A percentile compares a stretch with the other conserved stretches of the same genome.
These are phyloP conservation scores for Ziziphus jujuba DNA, from an alignment of 306 rosid species.

Conservation along the genomic window DNA sequence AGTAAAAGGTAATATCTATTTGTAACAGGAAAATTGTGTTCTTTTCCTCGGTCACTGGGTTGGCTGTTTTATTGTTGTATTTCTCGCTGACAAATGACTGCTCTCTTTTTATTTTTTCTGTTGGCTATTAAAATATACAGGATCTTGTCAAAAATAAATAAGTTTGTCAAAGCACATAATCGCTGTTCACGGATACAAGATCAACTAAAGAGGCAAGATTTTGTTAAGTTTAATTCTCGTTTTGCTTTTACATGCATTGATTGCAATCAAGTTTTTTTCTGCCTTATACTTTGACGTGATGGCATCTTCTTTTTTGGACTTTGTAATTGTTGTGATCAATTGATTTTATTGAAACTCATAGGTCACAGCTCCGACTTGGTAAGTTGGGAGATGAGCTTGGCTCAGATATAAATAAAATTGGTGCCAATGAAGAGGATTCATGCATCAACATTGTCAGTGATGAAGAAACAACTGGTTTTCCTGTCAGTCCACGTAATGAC, in stretches of 20 bases:
- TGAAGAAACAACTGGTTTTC: slow-evolving; percentile 61
- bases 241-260: slow-evolving; percentile 2
- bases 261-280: slow-evolving; percentile 12
- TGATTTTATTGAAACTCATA: slow-evolving; percentile 32
- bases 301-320: background rate
- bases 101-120: slow-evolving; percentile 18
- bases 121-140: slow-evolving; percentile 48
- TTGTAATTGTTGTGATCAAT: slow-evolving; percentile 8
- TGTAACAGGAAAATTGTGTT: background rate
- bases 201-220: slow-evolving; percentile 67
- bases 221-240: background rate
- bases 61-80: background rate
- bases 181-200: slow-evolving; percentile 65
- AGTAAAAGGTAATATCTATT: slow-evolving; percentile 55
- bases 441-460: slow-evolving; percentile 76
- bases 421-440: slow-evolving; percentile 75
- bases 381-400: slow-evolving; percentile 81
- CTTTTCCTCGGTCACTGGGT: background rate
- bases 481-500: slow-evolving; percentile 38
- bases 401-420: slow-evolving; percentile 55
- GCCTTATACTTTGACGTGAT: slow-evolving; percentile 17
- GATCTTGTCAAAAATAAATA: slow-evolving; percentile 69
- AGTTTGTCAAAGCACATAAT: slow-evolving; percentile 66
- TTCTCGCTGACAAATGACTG: slow-evolving; percentile 20
- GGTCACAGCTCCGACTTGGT: slow-evolving; percentile 77